Evolutionary conservation across 352 stramenopile genomes (phyloP), one percentile per base, ranked within the genome.

Genomic region (Globisporangium irregulare): DNA sequence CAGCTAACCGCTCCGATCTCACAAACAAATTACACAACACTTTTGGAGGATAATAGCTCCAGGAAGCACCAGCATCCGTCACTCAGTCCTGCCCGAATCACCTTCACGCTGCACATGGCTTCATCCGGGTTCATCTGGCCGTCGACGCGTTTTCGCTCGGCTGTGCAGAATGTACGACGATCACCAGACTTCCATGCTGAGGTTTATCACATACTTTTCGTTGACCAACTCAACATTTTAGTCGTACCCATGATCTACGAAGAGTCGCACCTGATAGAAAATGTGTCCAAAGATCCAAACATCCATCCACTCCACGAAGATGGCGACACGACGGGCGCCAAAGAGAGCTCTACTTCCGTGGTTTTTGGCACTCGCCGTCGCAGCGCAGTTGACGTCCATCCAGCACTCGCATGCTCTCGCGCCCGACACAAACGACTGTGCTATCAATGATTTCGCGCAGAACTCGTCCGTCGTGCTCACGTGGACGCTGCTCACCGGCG

Each of bases 401-500:
- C 22, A 36, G 12, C 29, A 2, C 29, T 36, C 3, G 38, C 4
- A 32, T 32, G 27, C 12, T 3, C 22, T 43, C 10, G 41, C 38
- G 4, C 9, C 27, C 25, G 27, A 25, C 25, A 46, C 36, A 15
- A 56, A 27, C 27, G 54, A 68, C 24, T 71, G 66, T n/a, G 43
- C 59, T 4, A 4, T 18, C n/a, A 55, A 58, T 15, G 50, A 48
- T 24, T n/a, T 64, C 7, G 67, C 67, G 12, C 67, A 72, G 53
- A 64, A 68, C 41, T 55, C 67, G 27, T 67, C 59, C 4, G 41
- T 72, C 50, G 54, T 70, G 69, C 62, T 84, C 14, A 66, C 63
- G 3, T 87, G 81, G 79, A 62, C 58, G 46, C 64, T 71, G 6
- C 58, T 74, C 29, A 60, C 73, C 1, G 82, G 82, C 18, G 63